Base-by-base conservation (phyloP, 2,329 filamentous ascomycete genomes). In the Penicillium crustosum region DNA sequence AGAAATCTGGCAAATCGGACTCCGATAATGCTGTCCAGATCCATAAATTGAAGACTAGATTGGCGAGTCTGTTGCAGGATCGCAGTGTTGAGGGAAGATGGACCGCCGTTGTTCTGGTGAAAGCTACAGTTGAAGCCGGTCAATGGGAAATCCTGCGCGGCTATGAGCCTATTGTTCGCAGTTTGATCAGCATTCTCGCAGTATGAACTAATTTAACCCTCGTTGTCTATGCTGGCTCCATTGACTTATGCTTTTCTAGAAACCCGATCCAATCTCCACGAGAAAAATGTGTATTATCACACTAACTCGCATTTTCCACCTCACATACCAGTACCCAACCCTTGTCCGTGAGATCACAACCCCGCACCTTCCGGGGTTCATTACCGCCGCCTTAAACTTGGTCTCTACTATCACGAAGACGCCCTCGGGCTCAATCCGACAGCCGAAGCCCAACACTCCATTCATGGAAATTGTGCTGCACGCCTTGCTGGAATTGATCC, bases 341-440 rank as follows among this genome's bases (percentile, higher is more conserved):
- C 80, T 97, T 53, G 82, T 93, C 44, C 84, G 93, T 66, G 93
- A 97, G 71, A 90, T 97, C 60, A 93, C 90, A 1, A 96, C 92
- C 0, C 91, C 91, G 3, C 90, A 86, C 3, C 78, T 97, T 21
- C 86, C 90, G 1, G 78, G 83, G 1, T 96, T 93, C 68, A 82
- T 93, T 45, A 86, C 85, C 0, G 82, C 88, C 3, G 91, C 89
- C 66, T 75, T 96, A 44, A 86, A 88, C 66, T 80, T 93, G 44
- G 76, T 82, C 55, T 76, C 72, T 19, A 84, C 70, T 80, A 39
- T 61, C 21, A 60, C 58, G 15, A 86, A 77, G 49, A 66, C 68
- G 10, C 60, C 70, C 8, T 72, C 66, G n/a, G 74, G 73, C 27
- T 73, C 70, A 57, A 59, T 51, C 27, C 67, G 73, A 44, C 74